phyloP scores from a whole-genome alignment of 2,329 filamentous ascomycete species.

The Aspergillus luchuensis region DNA sequence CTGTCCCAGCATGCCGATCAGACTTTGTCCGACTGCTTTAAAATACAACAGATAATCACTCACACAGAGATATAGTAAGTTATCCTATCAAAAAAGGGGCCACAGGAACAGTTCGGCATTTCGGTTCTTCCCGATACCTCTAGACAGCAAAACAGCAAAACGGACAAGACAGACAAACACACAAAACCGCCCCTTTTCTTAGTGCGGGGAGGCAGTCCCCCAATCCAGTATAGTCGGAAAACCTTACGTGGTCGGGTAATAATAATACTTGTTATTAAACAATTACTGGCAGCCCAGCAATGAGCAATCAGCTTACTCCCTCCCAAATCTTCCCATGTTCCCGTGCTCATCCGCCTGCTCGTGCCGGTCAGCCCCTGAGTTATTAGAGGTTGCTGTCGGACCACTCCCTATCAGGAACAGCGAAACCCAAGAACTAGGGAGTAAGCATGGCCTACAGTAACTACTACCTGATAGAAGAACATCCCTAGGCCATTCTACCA shows the following conservation, averaged over 20 bases:
- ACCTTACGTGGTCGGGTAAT: constrained; percentile 6
- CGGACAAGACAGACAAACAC: background rate
- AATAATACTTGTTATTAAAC: background rate
- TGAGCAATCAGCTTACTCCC: background rate
- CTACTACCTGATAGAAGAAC: background rate
- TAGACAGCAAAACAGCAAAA: background rate
- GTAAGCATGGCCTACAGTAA: background rate
- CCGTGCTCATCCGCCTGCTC: background rate
- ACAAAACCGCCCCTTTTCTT: background rate
- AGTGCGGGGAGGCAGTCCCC: constrained; percentile 3
- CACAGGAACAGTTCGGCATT: background rate
- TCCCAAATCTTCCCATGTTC: background rate
- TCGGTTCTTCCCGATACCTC: background rate
- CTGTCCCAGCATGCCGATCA: background rate
- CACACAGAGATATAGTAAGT: background rate
- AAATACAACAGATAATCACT: background rate
- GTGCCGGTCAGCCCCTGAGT: constrained; percentile 2
- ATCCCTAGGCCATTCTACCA: background rate
- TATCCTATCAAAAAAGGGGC: background rate
- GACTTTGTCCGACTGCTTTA: background rate
- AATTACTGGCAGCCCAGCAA: background rate
- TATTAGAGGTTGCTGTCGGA: background rate
- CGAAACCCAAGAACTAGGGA: too few species aligned
- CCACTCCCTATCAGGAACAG: background rate
- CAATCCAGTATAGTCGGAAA: background rate